These are phyloP conservation scores for Aureobasidium subglaciale DNA, from an alignment of 2,329 filamentous ascomycete species.

Conservation along the genomic window DNA sequence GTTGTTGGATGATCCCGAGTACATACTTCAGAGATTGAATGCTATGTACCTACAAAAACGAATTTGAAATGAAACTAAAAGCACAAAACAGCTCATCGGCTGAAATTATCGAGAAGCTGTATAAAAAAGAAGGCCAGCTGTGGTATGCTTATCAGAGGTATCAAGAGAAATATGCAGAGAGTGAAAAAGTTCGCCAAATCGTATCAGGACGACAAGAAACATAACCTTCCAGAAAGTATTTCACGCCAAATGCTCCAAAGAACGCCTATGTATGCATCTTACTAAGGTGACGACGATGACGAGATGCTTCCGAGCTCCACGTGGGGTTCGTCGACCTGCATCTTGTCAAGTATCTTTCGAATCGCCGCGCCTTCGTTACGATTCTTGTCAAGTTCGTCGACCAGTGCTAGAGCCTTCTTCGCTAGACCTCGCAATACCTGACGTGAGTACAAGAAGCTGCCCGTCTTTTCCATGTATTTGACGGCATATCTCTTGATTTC, in stretches of 20 bases:
- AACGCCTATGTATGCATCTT: not conserved
- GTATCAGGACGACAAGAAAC: not conserved
- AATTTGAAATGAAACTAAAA: not conserved
- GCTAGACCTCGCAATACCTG: constrained; percentile 45
- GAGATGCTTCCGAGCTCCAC: not conserved
- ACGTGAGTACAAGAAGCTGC: constrained; percentile 81
- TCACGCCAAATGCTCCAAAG: not conserved
- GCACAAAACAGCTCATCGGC: not conserved
- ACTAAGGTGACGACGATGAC: constrained; percentile 3
- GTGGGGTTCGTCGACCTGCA: constrained; percentile 29
- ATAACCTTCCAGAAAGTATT: not conserved
- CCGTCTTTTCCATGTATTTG: constrained; percentile 80
- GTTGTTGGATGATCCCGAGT: not conserved
- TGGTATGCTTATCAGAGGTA: not conserved
- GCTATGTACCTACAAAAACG: constrained; percentile 3
- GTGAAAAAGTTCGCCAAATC: not conserved
- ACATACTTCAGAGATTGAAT: constrained; percentile 6
- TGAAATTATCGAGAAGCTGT: not conserved
- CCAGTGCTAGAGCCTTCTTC: constrained; percentile 36
- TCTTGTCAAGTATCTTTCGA: constrained; percentile 33
- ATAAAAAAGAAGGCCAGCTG: not conserved
- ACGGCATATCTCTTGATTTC: constrained; percentile 90
- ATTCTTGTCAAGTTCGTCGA: constrained; percentile 34
- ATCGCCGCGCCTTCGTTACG: constrained; percentile 34
- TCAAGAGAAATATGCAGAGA: constrained; percentile 1